Evolutionary conservation across 257 asterid genomes (phyloP), one percentile per base, ranked within the genome.

Genomic region (Nicotiana noctiflora): DNA sequence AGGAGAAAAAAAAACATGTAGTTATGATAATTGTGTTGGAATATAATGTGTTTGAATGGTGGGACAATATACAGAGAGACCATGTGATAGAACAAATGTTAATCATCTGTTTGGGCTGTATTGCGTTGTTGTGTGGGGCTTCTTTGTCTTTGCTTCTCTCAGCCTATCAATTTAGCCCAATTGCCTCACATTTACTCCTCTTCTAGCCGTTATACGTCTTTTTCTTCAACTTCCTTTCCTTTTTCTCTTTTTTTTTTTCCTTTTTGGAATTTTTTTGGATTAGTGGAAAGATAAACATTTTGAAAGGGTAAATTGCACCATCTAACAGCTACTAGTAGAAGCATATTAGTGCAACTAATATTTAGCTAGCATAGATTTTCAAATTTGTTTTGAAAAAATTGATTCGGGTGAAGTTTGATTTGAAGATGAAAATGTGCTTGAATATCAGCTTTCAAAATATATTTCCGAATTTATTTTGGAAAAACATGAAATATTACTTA

Each of bases 61-160:
- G 86, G 90, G 91, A 72, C 82, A 81, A 14, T 0, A 18, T 79
- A 88, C 93, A 86, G 91, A 82, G 21, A 82, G 85, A 82, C 89
- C 97, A 93, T 87, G 97, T 93, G 96, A 88, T 62, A 81, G 82
- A 17, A 31, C 3, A 70, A 51, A 40, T 9, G 76, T 81, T 86
- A 89, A 89, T 92, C 86, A 86, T 89, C 86, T 84, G 86, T 61
- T 31, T 53, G 76, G 37, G 77, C 77, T 19, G 57, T 9, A 25
- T 8, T 32, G 44, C 79, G 79, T 55, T 80, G 78, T 37, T 52
- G 44, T 37, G 18, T 52, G 18, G 15, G 23, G 17, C 10, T 25
- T 37, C 4, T 27, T 49, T 66, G 29, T 21, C 56, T 21, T 79
- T 64, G 72, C 9, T 56, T 77, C 17, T 44, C 17, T 52, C 3